Percentiles rank a stretch among this genome's conserved stretches.
Evolutionary conservation across 345 rosid genomes (phyloP).

Genomic region (Lepidium aucheri): DNA sequence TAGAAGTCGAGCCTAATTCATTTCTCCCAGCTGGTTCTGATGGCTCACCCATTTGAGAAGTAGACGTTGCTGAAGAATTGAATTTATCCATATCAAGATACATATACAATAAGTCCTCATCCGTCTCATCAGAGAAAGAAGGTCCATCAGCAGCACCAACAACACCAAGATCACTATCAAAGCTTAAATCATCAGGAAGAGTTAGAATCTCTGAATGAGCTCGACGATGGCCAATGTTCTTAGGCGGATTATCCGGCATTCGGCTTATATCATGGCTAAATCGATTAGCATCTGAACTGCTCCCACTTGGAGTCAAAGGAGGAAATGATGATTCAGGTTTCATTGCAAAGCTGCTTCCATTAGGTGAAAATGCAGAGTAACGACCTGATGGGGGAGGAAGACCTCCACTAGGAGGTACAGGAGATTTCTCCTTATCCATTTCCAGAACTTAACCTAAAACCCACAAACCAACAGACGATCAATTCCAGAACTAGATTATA

Average conservation of each 20-base stretch:
- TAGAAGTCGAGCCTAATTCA: conserved; percentile 10
- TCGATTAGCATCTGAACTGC: conserved; percentile 40
- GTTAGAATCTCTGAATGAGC: conserved; percentile 93
- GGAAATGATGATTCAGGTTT: conserved; percentile 49
- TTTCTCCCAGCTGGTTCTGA: conserved; percentile 19
- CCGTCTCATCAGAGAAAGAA: conserved; percentile 50
- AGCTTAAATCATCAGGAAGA: conserved; percentile 87
- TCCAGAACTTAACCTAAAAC: conserved; percentile 10
- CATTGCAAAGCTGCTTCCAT: conserved; percentile 35
- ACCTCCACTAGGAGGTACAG: conserved; percentile 42
- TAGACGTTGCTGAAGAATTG: conserved; percentile 56
- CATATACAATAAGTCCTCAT: conserved; percentile 69
- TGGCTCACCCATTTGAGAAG: conserved; percentile 54
- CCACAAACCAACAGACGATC: conserved; percentile 14
- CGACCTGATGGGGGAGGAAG: conserved; percentile 56
- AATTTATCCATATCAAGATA: conserved; percentile 91
- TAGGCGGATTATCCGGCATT: conserved; percentile 81
- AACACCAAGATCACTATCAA: conserved; percentile 85
- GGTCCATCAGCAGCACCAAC: conserved; percentile 78
- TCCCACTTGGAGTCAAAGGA: conserved; percentile 34
- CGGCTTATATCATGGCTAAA: conserved; percentile 76
- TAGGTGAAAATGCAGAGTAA: conserved; percentile 41
- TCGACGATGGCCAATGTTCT: conserved; percentile 82
- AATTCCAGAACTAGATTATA: not conserved
- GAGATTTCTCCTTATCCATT: conserved; percentile 77